phyloP scores from a whole-genome alignment of 1,139 yeast species.

The Yamadazyma dendronema region DNA sequence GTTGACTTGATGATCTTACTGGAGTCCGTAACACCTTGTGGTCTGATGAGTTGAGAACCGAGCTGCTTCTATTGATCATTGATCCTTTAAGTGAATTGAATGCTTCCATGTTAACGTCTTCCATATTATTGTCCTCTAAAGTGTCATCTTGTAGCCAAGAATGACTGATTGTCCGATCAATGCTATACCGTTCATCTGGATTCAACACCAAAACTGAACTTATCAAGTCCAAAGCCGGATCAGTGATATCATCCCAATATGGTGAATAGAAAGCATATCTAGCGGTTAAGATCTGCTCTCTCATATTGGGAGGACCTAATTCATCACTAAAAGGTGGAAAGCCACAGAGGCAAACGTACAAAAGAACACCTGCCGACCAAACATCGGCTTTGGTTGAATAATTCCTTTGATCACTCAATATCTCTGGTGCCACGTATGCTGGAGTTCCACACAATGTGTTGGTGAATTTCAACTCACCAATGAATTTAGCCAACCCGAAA shows the following conservation, averaged over 20 bases:
- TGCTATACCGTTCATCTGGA: conserved; percentile 51
- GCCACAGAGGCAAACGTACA: conserved; percentile 78
- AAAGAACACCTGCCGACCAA: conserved; percentile 78
- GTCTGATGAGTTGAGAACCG: conserved; percentile 7
- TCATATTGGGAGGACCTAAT: conserved; percentile 74
- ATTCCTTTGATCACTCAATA: conserved; percentile 49
- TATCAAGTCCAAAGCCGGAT: conserved; percentile 63
- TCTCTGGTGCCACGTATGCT: conserved; percentile 83
- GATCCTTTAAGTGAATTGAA: conserved; percentile 4
- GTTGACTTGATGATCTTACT: conserved; percentile 29
- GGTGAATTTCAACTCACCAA: conserved; percentile 74
- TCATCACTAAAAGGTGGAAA: conserved; percentile 86
- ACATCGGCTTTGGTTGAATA: conserved; percentile 72
- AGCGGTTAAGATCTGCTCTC: conserved; percentile 67
- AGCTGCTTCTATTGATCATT: conserved; percentile 11
- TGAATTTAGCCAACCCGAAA: conserved; percentile 76
- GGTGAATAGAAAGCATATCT: conserved; percentile 76
- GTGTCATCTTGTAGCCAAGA: conserved; percentile 16
- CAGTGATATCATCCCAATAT: conserved; percentile 72
- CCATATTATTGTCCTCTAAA: conserved; percentile 3
- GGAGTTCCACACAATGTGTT: conserved; percentile 83
- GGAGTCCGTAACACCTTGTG: conserved; percentile 14
- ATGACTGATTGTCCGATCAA: conserved; percentile 52
- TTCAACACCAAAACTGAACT: conserved; percentile 59
- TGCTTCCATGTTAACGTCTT: conserved; percentile 5